Base-by-base conservation (phyloP, 1,284 basidiomycete genomes). In the Cystobasidium slooffiae region DNA sequence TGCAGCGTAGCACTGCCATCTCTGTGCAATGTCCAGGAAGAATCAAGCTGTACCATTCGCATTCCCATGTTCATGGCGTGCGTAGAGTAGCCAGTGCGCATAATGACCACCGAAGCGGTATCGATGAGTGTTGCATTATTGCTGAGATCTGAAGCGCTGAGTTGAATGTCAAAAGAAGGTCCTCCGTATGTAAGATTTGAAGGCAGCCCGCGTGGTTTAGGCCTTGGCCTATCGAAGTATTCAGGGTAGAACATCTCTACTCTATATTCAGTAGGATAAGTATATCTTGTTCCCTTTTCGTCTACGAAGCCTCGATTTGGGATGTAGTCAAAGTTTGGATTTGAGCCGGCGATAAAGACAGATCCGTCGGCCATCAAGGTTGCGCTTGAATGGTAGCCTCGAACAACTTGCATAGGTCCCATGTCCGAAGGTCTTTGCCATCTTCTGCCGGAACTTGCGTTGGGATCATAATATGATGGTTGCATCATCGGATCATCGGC, bases 41-140 rank as follows among this genome's bases (percentile, higher is more conserved):
- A 88, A 83, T 92, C 90, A 72, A 83, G 81, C 78, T 83, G 80
- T 74, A 92, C 78, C 76, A 85, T 85, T 18, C 75, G 75, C 73
- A 53, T 46, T 12, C 75, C 75, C 41, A 77, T 70, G 58, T 75
- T 76, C 70, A 70, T 70, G 6, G 55, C 74, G 62, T 74, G 72
- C 0, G 77, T 97, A 0, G 92, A 93, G 85, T 94, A 97, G 8
- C 95, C 95, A 41, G 89, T 87, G 74, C 96, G 91, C 75, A 92
- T 86, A 77, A 98, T 83, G 70, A 89, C 88, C 20, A 95, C 90
- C 20, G 88, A 90, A 47, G 94, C 91, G 78, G 89, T 89, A 73
- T 88, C 87, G 14, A 86, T 80, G 69, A 82, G 83, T 72, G 81
- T 76, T 1, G 80, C 76, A 39, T 80, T 77, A 43, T 58, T 51